phyloP scores from a whole-genome alignment of 2,329 filamentous ascomycete genomes.

The Aschersonia sp. region DNA sequence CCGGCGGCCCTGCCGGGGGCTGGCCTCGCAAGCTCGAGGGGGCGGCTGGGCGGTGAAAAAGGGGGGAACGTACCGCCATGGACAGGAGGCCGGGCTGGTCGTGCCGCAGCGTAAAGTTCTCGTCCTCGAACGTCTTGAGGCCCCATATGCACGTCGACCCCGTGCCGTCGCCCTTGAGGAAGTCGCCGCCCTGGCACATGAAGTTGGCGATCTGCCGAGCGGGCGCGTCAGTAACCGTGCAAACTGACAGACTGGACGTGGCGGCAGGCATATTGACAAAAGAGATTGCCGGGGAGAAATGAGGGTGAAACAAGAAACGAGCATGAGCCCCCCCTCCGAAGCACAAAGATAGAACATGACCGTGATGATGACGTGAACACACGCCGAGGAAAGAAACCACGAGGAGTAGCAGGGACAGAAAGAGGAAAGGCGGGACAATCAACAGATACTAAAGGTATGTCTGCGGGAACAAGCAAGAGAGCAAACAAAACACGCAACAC shows the following conservation, averaged over 20 bases:
- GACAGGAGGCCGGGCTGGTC: constrained; percentile 67
- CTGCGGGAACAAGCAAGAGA: too few species aligned
- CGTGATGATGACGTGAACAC: too few species aligned
- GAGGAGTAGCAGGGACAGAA: too few species aligned
- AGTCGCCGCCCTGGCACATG: constrained; percentile 97
- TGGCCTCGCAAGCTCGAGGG: neutral
- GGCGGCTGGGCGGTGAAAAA: neutral
- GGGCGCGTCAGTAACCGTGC: too few species aligned
- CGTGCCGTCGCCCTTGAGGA: constrained; percentile 83
- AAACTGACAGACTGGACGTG: too few species aligned
- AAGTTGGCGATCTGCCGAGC: constrained; percentile 68
- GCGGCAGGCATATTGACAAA: too few species aligned
- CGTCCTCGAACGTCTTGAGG: constrained; percentile 70
- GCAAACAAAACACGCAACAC: constrained; percentile 16
- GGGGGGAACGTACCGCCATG: constrained; percentile 61
- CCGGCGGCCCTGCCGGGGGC: too few species aligned
- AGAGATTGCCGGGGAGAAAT: neutral
- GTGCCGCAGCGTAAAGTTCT: constrained; percentile 75
- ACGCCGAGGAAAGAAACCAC: too few species aligned
- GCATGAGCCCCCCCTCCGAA: neutral
- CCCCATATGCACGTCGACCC: constrained; percentile 84
- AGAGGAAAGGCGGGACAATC: too few species aligned
- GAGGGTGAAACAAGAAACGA: neutral
- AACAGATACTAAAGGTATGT: too few species aligned
- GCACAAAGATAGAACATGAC: too few species aligned